Conservation (phyloP, 1,139 yeast species). For the Schwanniomyces etchellsii region DNA sequence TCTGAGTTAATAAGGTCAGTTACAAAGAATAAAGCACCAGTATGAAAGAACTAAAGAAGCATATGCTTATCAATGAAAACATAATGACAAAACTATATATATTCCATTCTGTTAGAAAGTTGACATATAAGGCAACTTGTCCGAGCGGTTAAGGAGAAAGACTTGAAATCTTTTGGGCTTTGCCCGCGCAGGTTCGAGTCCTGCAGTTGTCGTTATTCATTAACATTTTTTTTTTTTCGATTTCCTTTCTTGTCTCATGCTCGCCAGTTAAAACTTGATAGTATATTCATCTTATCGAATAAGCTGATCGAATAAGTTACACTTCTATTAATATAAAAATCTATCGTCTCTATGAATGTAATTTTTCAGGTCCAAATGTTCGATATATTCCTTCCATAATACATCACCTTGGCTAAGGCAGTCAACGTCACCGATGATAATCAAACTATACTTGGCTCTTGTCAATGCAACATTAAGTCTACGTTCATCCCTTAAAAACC, state of each 20-base stretch:
- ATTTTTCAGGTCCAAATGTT: constrained; percentile 16
- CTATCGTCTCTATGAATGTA: constrained; percentile 8
- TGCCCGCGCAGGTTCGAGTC: constrained; percentile 59
- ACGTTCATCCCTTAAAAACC: constrained; percentile 53
- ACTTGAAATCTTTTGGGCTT: constrained; percentile 53
- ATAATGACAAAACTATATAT: too few species aligned
- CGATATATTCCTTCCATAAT: constrained; percentile 52
- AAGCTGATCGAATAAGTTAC: too few species aligned
- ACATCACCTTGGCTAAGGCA: constrained; percentile 43
- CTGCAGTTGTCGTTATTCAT: constrained; percentile 46
- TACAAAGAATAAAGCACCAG: too few species aligned
- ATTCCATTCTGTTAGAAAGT: too few species aligned
- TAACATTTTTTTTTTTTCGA: constrained; percentile 12
- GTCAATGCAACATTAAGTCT: constrained; percentile 67
- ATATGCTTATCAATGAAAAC: too few species aligned
- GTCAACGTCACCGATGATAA: constrained; percentile 50
- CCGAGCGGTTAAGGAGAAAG: constrained; percentile 58
- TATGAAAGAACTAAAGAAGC: too few species aligned
- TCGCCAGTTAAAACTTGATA: too few species aligned
- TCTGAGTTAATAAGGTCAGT: too few species aligned
- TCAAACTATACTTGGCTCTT: constrained; percentile 53
- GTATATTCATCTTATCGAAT: too few species aligned
- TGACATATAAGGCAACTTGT: constrained; percentile 45
- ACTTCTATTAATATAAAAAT: constrained; percentile 8
- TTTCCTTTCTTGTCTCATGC: too few species aligned